These are phyloP conservation scores for Amanita inopinata DNA, from an alignment of 768 basidiomycete species.

Conservation along the genomic window DNA sequence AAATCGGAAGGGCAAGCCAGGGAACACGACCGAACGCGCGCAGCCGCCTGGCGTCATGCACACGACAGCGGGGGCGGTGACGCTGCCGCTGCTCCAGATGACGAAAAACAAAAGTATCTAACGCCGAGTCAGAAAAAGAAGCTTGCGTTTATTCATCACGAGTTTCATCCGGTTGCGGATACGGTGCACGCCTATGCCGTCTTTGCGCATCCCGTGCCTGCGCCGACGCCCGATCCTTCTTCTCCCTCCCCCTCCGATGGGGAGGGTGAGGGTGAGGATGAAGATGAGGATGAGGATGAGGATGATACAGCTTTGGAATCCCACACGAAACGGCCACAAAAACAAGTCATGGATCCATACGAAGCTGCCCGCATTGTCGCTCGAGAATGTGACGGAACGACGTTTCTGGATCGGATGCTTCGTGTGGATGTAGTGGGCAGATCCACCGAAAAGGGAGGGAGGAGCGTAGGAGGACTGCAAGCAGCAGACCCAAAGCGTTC, in stretches of 20 bases:
- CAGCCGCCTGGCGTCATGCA: slow-evolving; percentile 46
- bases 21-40: slow-evolving; percentile 47
- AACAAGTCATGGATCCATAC: slow-evolving; percentile 47
- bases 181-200: slow-evolving; percentile 86
- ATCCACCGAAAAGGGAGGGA: slow-evolving; percentile 14
- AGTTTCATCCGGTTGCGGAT: slow-evolving; percentile 72
- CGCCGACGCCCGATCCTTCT: too few species aligned
- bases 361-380: slow-evolving; percentile 57
- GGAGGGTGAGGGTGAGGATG: not conserved
- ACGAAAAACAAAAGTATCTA: slow-evolving; percentile 61
- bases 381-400: slow-evolving; percentile 52
- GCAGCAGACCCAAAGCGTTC: slow-evolving; percentile 68
- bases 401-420: slow-evolving; percentile 70
- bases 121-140: slow-evolving; percentile 84
- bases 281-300: not conserved
- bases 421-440: slow-evolving; percentile 59
- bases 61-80: slow-evolving; percentile 34
- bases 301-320: too few species aligned
- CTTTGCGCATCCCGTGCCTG: slow-evolving; percentile 64
- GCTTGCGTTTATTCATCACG: slow-evolving; percentile 88
- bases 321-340: too few species aligned
- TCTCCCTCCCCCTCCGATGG: slow-evolving; percentile 7
- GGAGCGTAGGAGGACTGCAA: too few species aligned
- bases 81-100: slow-evolving; percentile 28
- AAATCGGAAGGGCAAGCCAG: slow-evolving; percentile 24